Conservation (phyloP, 805 yeast genomes). For the Scheffersomyces spartinae region DNA sequence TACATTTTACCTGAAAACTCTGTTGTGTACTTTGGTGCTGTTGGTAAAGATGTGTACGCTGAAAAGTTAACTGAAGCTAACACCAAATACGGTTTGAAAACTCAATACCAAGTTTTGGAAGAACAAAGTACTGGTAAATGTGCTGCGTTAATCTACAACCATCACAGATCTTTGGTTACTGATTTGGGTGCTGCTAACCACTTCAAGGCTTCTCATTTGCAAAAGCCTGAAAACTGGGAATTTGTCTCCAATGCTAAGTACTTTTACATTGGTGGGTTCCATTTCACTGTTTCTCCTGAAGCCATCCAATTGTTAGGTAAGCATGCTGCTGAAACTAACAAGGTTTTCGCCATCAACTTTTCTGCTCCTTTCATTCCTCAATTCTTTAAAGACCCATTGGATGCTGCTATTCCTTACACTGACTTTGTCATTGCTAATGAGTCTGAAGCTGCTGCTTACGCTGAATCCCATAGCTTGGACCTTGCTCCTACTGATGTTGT, state of each 20-base stretch:
- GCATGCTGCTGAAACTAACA: constrained; percentile 79
- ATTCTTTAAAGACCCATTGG: constrained; percentile 88
- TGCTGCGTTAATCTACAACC: constrained; percentile 87
- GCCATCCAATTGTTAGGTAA: constrained; percentile 84
- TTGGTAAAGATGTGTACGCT: constrained; percentile 84
- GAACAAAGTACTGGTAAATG: constrained; percentile 89
- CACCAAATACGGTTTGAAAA: constrained; percentile 74
- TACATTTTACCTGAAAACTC: constrained; percentile 71
- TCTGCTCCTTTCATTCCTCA: constrained; percentile 96
- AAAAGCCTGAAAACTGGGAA: constrained; percentile 83
- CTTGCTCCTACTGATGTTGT: constrained; percentile 42
- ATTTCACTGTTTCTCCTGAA: constrained; percentile 92
- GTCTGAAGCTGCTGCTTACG: constrained; percentile 91
- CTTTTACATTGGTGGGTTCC: constrained; percentile 98
- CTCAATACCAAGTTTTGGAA: constrained; percentile 73
- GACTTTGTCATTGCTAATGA: constrained; percentile 92
- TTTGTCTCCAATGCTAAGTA: constrained; percentile 68
- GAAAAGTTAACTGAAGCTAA: constrained; percentile 77
- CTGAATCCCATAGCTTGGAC: constrained; percentile 65
- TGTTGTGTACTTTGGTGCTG: constrained; percentile 92
- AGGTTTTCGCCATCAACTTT: constrained; percentile 72
- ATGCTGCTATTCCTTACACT: constrained; percentile 69
- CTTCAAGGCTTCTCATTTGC: constrained; percentile 80
- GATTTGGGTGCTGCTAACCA: constrained; percentile 98
- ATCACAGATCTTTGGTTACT: constrained; percentile 86